Evolutionary conservation across 2,329 filamentous ascomycete genomes (phyloP), one percentile per base, ranked within the genome.

Genomic region (Neoscytalidium dimidiatum): DNA sequence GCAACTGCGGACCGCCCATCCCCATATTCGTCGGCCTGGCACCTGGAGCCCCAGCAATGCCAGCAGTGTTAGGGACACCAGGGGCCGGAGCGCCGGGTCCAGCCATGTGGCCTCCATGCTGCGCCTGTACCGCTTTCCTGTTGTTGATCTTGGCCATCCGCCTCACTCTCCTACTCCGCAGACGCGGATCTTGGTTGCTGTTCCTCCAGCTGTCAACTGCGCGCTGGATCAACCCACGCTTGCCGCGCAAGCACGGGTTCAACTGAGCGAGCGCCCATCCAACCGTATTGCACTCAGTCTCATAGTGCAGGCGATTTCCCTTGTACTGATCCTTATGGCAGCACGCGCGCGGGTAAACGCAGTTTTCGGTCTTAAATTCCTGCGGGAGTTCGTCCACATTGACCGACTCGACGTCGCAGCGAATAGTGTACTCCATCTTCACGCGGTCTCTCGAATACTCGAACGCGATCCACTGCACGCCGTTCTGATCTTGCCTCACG

Each of bases 391-490:
- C 89, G 64, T 97, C 93, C 49, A 94, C 93, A 74, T 94, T 93
- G 67, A 99, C 93, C 0, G 94, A 97, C 80, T 98, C 95, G 21
- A 98, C 95, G 72, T 98, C 95, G 77, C 95, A 98, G 61, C 95
- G 90, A 72, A 99, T 99, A 0, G 94, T 97, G 80, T 99, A 99
- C 79, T 98, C 94, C 93, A 98, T 97, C 87, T 99, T 99, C 70
- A 98, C 94, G 51, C 94, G 86, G 75, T 99, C 94, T 67, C 94
- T 88, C 11, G 94, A 98, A 77, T 99, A 99, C 78, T 99, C 95
- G 68, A 98, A 99, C 0, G 93, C 93, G 73, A 98, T 98, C 95
- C 95, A 98, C 78, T 98, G 95, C 6, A 98, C 94, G 8, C 95
- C 95, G 70, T 97, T 98, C 74, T 92, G 91, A 72, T 98, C 95